phyloP scores from a whole-genome alignment of 2,329 filamentous ascomycete genomes.

The Stagonosporopsis tanaceti region DNA sequence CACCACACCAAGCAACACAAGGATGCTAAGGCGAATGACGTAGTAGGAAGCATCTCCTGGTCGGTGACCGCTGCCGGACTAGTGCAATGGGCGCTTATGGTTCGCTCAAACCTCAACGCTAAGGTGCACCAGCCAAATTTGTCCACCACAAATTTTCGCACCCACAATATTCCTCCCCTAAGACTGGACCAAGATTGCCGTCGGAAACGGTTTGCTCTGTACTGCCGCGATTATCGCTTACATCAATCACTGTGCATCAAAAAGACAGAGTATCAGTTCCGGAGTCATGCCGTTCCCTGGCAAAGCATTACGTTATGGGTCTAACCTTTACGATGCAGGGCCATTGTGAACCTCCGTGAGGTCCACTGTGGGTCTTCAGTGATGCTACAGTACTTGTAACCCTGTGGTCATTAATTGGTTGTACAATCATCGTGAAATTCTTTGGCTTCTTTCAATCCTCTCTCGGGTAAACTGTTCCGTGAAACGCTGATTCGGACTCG shows the following conservation, averaged over 20 bases:
- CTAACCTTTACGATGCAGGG: not conserved
- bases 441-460: too few species aligned
- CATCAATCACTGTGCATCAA: not conserved
- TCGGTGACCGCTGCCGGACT: constrained; percentile 7
- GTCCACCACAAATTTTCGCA: constrained; percentile 11
- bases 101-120: constrained; percentile 15
- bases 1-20: constrained; percentile 4
- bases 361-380: too few species aligned
- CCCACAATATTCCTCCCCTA: constrained; percentile 2
- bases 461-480: too few species aligned
- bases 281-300: not conserved
- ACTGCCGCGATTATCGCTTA: not conserved
- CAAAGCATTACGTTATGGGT: constrained; percentile 9
- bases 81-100: constrained; percentile 12
- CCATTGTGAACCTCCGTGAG: too few species aligned
- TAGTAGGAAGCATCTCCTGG: constrained; percentile 15
- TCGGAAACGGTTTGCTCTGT: not conserved
- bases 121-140: not conserved
- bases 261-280: not conserved
- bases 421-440: too few species aligned
- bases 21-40: constrained; percentile 26
- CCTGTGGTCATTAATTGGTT: too few species aligned
- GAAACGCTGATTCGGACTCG: too few species aligned
- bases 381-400: too few species aligned
- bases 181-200: not conserved